Conservation (phyloP, 345 rosid genomes). For the Diplotaxis tenuifolia region DNA sequence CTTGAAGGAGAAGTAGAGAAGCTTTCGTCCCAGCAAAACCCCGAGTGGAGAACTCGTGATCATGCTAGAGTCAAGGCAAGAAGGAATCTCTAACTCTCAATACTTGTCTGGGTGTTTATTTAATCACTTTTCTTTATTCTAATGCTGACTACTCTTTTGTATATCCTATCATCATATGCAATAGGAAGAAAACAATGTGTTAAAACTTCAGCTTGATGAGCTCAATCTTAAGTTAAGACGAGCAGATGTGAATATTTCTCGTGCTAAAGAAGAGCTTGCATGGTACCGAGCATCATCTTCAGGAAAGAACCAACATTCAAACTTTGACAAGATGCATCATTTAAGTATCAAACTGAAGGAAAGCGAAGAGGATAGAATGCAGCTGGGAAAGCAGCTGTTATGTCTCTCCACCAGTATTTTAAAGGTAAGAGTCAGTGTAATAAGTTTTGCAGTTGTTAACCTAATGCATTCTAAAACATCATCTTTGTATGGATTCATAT, state of each 20-base stretch:
- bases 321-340: constrained; percentile 57
- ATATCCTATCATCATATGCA: constrained; percentile 18
- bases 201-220: constrained; percentile 74
- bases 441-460: not conserved
- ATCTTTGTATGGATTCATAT: not conserved
- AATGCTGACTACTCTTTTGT: not conserved
- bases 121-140: not conserved
- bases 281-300: constrained; percentile 62
- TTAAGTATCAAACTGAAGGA: constrained; percentile 65
- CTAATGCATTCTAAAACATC: not conserved
- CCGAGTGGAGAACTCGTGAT: constrained; percentile 87
- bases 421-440: constrained; percentile 45
- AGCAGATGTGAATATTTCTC: constrained; percentile 54
- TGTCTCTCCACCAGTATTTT: constrained; percentile 66
- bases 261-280: constrained; percentile 78
- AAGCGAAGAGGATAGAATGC: constrained; percentile 63
- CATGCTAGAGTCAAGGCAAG: constrained; percentile 91
- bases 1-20: constrained; percentile 79
- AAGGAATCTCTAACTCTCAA: constrained; percentile 32
- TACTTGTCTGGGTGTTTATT: not conserved
- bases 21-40: constrained; percentile 83
- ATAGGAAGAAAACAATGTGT: constrained; percentile 88
- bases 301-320: constrained; percentile 49
- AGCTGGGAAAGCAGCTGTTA: constrained; percentile 62
- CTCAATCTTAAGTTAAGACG: constrained; percentile 59